Percentiles rank a stretch among this genome's conserved stretches.
Evolutionary conservation across 2,329 filamentous ascomycete genomes (phyloP).

Genomic region (Dactylellina cionopaga): DNA sequence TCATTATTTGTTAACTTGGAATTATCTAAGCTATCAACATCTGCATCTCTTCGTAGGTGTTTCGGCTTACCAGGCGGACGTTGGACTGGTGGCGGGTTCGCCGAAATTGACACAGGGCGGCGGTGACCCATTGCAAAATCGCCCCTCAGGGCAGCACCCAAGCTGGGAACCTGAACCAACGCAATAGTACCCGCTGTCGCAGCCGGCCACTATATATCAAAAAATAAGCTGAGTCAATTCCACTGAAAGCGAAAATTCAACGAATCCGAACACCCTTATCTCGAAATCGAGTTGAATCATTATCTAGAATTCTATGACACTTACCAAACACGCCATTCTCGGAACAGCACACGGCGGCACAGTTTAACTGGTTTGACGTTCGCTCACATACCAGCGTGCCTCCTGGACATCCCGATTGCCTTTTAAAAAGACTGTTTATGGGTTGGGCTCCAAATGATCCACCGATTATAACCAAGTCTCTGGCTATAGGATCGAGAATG

Average conservation of each 20-base stretch:
- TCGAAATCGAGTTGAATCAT: neutral
- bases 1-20: too few species aligned
- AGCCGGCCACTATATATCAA: neutral
- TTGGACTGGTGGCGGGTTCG: neutral
- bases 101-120: conserved; percentile 4
- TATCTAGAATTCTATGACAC: neutral
- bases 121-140: neutral
- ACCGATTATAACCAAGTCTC: too few species aligned
- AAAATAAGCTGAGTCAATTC: neutral
- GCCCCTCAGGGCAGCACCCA: conserved; percentile 13
- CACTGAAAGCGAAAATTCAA: too few species aligned
- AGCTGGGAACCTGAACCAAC: neutral
- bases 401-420: too few species aligned
- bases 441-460: too few species aligned
- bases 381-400: too few species aligned
- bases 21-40: too few species aligned
- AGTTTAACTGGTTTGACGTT: too few species aligned
- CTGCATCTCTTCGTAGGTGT: too few species aligned
- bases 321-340: conserved; percentile 7
- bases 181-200: neutral
- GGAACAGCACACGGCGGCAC: conserved; percentile 7
- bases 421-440: too few species aligned
- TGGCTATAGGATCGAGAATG: too few species aligned
- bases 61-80: conserved; percentile 17
- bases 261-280: too few species aligned